Evolutionary conservation across 2,329 filamentous ascomycete species (phyloP), one percentile per base, ranked within the genome.

Genomic region (Fusarium redolens): DNA sequence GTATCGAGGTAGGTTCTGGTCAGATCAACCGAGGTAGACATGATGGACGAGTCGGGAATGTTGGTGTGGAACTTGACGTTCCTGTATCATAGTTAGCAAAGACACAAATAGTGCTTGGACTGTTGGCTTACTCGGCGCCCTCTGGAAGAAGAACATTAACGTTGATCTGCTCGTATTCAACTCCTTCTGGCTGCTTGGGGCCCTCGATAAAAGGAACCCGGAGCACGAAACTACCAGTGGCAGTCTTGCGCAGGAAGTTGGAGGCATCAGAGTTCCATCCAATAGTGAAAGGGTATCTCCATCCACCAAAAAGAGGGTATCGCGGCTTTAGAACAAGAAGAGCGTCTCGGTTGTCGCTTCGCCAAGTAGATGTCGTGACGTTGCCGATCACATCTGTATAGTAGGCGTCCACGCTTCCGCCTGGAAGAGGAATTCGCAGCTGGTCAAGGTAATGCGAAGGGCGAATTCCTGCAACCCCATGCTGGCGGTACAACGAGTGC

Each of bases 311-410:
- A 30, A 99, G 82, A n/a, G 96, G 96, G 82, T 97, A 99, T 58
- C 96, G 91, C 25, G 96, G 96, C 86, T 95, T 96, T 71, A 98
- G 87, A 82, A 98, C 95, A 33, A 99, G 88, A 45, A 92, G 85
- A n/a, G 93, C 92, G 82, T 96, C 93, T 28, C 92, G 91, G 80
- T 88, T 89, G 80, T 90, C 93, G 75, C 87, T 90, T 70, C 95
- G 89, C 88, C 97, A 99, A 71, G 89, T 90, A 62, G 95, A 97
- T 2, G 96, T 99, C 33, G 95, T 97, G 35, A 99, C 95, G 79
- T 99, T 99, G 75, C 96, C 96, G 79, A 99, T 97, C 77, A 94
- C 93, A 81, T 99, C 96, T 56, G 92, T 95, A 83, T 96, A 99
- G 87, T 99, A 99, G 9, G 96, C 90, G 79, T 98, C 94, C 61